Evolutionary conservation across 177 flowering plant genomes (phyloP).

Genomic region (Vitis hybrid): DNA sequence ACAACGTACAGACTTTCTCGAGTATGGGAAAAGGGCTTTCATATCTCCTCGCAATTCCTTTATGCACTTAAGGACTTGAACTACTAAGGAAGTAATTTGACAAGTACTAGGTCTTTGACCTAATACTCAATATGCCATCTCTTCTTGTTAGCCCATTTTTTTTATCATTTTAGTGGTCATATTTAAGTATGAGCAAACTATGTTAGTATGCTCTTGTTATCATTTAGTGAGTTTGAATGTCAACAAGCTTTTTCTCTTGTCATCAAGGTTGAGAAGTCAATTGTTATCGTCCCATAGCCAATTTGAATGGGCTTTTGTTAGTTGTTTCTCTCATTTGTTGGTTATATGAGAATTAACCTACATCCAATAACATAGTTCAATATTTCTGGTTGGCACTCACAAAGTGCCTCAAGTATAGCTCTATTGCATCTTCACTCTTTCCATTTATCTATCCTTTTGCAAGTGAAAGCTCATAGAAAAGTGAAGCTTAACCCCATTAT

Average conservation of each 20-base stretch:
- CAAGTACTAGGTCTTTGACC: constrained; percentile 1
- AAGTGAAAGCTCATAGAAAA: constrained; percentile 18
- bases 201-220: background rate
- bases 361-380: constrained; percentile 4
- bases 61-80: background rate
- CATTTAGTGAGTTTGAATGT: background rate
- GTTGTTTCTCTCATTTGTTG: no score
- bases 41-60: background rate
- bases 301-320: no score
- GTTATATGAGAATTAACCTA: no score
- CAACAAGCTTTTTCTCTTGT: background rate
- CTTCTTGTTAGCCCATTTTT: constrained; percentile 9
- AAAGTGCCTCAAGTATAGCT: constrained; percentile 11
- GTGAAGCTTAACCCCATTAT: background rate
- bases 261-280: background rate
- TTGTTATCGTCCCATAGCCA: no score
- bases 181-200: background rate
- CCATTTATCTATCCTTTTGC: constrained; percentile 14
- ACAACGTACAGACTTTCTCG: background rate
- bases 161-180: constrained; percentile 6
- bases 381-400: background rate
- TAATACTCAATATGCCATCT: background rate
- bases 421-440: constrained; percentile 7
- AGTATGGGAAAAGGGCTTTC: constrained; percentile 1
- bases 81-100: background rate